Conservation (phyloP, 371 early-diverging fungal genomes). For the Mortierella sp. region DNA sequence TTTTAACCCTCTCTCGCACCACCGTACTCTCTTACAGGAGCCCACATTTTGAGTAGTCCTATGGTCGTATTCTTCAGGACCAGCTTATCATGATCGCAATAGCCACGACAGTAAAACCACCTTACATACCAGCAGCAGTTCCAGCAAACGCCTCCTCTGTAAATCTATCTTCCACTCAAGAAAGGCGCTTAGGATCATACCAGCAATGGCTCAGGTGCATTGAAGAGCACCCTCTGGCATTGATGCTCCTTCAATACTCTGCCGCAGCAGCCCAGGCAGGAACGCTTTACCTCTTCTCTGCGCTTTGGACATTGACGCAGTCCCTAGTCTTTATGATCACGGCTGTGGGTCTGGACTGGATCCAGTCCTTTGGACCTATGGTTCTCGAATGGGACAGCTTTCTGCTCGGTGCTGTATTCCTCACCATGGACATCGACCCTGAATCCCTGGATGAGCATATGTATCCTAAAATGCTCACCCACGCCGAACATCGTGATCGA, state of each 20-base stretch:
- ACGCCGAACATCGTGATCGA: no score
- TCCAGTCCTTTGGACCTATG: conserved; percentile 24
- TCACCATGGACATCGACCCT: conserved; percentile 26
- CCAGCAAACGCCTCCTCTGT: no score
- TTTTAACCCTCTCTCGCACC: no score
- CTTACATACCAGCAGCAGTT: no score
- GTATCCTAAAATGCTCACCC: not conserved
- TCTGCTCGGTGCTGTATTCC: conserved; percentile 30
- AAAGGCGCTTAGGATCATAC: no score
- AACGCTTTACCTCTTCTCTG: conserved; percentile 12
- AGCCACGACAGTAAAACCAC: no score
- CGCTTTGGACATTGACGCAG: conserved; percentile 20
- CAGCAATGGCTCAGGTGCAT: no score
- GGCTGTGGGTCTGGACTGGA: conserved; percentile 21
- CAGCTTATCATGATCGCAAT: no score
- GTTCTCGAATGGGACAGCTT: conserved; percentile 31
- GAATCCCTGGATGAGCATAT: conserved; percentile 14
- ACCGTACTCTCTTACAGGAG: no score
- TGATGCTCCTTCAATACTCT: conserved; percentile 13
- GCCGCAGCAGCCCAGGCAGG: conserved; percentile 15
- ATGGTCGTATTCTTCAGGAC: no score
- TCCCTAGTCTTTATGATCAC: conserved; percentile 22
- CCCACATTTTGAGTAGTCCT: no score
- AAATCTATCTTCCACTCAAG: no score
- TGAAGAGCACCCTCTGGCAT: conserved; percentile 6